Base-by-base conservation (phyloP, 1,284 basidiomycete species). In the Cronartium quercuum region DNA sequence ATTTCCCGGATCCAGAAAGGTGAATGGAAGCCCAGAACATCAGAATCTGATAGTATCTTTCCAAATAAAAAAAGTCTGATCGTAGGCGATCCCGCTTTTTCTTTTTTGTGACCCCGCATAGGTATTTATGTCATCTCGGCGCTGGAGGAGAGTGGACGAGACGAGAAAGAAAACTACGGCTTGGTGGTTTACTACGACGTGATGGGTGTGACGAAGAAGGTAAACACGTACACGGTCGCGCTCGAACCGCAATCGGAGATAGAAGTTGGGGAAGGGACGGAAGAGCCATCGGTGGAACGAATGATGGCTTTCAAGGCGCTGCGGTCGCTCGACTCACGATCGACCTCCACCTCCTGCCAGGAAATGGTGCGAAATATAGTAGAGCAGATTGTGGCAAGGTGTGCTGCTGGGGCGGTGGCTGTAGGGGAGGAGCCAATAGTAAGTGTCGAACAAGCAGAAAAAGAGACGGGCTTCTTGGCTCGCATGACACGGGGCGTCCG, bases 1-100 rank as follows among this genome's bases (percentile, higher is more conserved):
- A 88, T 98, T 78, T 84, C 87, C n/a, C 84, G 85, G n/a, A 88
- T 98, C 24, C 87, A 87, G 69, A 91, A 91, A 86, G 94, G 94
- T 88, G 69, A 64, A 77, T 77, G 62, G 4, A 42, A 3, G 1
- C 34, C 6, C 42, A 18, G 10, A 24, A 21, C 29, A 21, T 41
- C 6, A 37, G 35, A 38, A 6, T 41, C 38, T 29, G 24, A 35
- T 29, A 2, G 18, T n/a, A 15, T 47, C 18, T 38, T 34, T 6
- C 1, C 58, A 34, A 29, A 7, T 13, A n/a, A 35, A 3, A 61
- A 7, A 63, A 29, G 21, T n/a, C 38, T 41, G 41, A 6, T 24
- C 7, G 7, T 35, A 44, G 13, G 24, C 13, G 34, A 18, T 24
- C 18, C 62, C 29, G 24, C 51, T 40, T 42, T 57, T 76, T 77